Percentiles rank a stretch among this genome's conserved stretches.
These are phyloP conservation scores for Boletus pseudo-olivaceus DNA, from an alignment of 768 basidiomycete genomes.

Conservation along the genomic window DNA sequence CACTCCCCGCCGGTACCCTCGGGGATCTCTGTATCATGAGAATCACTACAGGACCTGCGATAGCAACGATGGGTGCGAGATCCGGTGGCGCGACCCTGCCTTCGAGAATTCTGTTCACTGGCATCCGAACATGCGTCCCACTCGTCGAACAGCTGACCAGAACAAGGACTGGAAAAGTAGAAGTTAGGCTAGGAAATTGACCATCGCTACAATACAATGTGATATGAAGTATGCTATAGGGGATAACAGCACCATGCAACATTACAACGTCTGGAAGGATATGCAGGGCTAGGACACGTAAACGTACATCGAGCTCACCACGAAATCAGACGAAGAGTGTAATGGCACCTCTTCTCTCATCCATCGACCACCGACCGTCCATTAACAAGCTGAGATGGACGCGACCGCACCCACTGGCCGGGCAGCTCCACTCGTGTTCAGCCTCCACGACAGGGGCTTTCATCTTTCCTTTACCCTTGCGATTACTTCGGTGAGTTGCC, in stretches of 20 bases:
- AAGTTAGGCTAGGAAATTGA: background rate
- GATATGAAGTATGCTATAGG: constrained; percentile 14
- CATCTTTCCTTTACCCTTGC: constrained; percentile 35
- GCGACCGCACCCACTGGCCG: constrained; percentile 53
- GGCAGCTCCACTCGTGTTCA: constrained; percentile 60
- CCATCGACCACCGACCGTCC: constrained; percentile 58
- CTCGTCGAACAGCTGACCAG: background rate
- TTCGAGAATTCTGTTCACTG: background rate
- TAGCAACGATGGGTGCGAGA: background rate
- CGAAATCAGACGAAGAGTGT: constrained; percentile 36
- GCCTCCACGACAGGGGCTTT: constrained; percentile 40
- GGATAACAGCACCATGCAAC: background rate
- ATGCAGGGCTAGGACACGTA: constrained; percentile 10
- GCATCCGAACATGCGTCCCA: background rate
- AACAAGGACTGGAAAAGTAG: background rate
- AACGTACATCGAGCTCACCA: constrained; percentile 12
- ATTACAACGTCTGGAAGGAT: background rate
- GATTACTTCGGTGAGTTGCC: constrained; percentile 15
- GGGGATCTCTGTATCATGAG: constrained; percentile 4
- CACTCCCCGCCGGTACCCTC: background rate
- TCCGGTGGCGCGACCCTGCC: background rate
- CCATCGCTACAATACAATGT: constrained; percentile 14
- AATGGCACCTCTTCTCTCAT: constrained; percentile 42
- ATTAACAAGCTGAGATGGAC: constrained; percentile 56
- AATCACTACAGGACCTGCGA: background rate